A percentile compares a stretch with the other conserved stretches of the same genome.
These are phyloP conservation scores for Adansonia grandidieri DNA, from an alignment of 441 rosid genomes.

Conservation along the genomic window DNA sequence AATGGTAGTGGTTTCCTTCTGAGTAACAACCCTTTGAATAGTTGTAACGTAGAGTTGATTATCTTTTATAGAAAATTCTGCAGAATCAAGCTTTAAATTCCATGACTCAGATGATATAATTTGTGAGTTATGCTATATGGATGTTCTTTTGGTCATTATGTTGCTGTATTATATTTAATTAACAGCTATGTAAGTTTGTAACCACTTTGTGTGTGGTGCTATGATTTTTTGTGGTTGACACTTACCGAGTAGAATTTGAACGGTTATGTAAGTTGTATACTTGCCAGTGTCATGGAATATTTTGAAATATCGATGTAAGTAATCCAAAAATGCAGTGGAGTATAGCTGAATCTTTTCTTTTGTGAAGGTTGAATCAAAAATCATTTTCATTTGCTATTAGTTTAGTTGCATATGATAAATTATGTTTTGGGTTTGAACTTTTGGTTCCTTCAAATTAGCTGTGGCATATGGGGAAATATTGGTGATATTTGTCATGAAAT, in stretches of 20 bases:
- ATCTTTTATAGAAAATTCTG: not conserved
- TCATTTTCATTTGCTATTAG: constrained; percentile 4
- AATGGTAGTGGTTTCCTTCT: not conserved
- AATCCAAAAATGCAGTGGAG: not conserved
- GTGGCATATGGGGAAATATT: not conserved
- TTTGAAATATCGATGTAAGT: not conserved
- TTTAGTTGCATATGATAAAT: constrained; percentile 5
- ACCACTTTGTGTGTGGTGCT: not conserved
- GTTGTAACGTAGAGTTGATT: not conserved
- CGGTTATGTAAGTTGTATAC: not conserved
- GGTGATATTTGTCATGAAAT: constrained; percentile 4
- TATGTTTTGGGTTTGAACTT: constrained; percentile 4
- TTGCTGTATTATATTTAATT: not conserved
- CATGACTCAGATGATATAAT: not conserved
- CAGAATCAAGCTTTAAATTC: not conserved
- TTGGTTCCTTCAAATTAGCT: constrained; percentile 10
- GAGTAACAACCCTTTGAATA: not conserved
- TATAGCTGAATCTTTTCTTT: not conserved
- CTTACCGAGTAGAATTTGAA: not conserved
- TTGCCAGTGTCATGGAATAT: not conserved
- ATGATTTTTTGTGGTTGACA: not conserved
- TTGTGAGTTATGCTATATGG: not conserved
- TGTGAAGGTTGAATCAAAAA: constrained; percentile 10
- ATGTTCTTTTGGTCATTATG: not conserved
- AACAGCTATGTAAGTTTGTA: constrained; percentile 8